Conservation (phyloP, 345 rosid species). For the Eucalyptus marginata region DNA sequence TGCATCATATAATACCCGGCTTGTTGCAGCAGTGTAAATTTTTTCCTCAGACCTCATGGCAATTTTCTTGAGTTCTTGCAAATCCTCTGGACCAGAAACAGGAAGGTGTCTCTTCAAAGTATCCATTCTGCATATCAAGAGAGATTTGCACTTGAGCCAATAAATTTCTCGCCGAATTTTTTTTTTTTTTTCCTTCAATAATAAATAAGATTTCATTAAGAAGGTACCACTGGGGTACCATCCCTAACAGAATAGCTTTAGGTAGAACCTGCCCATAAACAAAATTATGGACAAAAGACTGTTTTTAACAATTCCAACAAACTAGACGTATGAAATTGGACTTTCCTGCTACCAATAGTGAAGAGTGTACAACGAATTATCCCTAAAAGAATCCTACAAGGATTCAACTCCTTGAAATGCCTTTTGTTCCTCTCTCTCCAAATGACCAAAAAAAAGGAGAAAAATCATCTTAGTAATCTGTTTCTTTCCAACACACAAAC, state of each 20-base stretch:
- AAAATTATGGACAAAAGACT: background rate
- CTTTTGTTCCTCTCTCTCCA: background rate
- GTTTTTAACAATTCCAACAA: background rate
- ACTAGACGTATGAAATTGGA: background rate
- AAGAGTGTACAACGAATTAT: background rate
- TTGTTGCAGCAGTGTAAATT: constrained; percentile 48
- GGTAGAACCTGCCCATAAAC: background rate
- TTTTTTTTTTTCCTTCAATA: background rate
- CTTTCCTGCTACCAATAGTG: background rate
- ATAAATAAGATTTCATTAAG: background rate
- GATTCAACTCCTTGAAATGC: background rate
- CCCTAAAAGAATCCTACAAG: background rate
- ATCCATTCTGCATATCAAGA: constrained; percentile 36
- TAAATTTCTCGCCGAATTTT: background rate
- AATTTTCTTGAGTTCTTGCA: constrained; percentile 56
- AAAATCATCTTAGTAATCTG: background rate
- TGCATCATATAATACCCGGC: constrained; percentile 31
- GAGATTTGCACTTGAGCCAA: background rate
- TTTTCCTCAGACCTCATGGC: constrained; percentile 80
- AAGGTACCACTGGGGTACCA: background rate
- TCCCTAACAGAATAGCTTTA: background rate
- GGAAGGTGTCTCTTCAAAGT: constrained; percentile 60
- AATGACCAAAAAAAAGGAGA: background rate
- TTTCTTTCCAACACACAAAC: background rate
- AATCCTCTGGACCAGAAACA: constrained; percentile 56